A percentile compares a stretch with the other conserved stretches of the same genome.
phyloP scores from a whole-genome alignment of 2,329 filamentous ascomycete genomes.

The Microdochium bolleyi region DNA sequence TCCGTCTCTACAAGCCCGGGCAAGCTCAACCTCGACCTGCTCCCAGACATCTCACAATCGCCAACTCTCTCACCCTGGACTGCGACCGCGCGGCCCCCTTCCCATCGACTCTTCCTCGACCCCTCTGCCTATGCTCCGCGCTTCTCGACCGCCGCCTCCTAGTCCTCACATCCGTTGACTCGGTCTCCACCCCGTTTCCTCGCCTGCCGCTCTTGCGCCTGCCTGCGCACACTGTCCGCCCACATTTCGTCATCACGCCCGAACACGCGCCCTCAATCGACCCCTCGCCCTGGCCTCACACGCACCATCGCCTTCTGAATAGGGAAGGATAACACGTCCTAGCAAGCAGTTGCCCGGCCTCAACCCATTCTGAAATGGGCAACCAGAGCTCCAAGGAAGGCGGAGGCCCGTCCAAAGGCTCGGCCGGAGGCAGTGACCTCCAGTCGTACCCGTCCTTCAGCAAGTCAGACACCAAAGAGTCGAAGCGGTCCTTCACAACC shows the following conservation, averaged over 20 bases:
- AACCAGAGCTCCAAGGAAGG: constrained; percentile 63
- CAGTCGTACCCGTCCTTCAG: constrained; percentile 89
- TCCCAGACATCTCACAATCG: not conserved
- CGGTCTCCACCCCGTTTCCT: not conserved
- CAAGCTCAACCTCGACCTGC: no score
- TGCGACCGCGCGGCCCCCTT: not conserved
- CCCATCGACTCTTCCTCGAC: not conserved
- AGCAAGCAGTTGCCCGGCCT: constrained; percentile 5
- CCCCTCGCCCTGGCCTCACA: constrained; percentile 14
- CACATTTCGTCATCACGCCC: not conserved
- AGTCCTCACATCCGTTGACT: not conserved
- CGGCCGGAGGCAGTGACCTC: constrained; percentile 47
- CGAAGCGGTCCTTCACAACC: constrained; percentile 74
- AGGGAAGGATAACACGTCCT: not conserved
- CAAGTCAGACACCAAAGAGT: constrained; percentile 89
- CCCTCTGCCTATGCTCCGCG: not conserved
- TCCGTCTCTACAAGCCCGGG: not conserved
- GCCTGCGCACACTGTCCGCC: not conserved
- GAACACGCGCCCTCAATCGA: not conserved
- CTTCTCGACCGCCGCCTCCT: not conserved
- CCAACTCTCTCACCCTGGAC: not conserved
- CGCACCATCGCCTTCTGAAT: constrained; percentile 14
- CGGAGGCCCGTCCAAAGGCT: constrained; percentile 39
- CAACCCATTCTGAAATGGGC: constrained; percentile 47
- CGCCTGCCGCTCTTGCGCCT: no score